A percentile compares a stretch with the other conserved stretches of the same genome.
These are phyloP conservation scores for Tilletia caries DNA, from an alignment of 1,284 basidiomycete species.

Conservation along the genomic window DNA sequence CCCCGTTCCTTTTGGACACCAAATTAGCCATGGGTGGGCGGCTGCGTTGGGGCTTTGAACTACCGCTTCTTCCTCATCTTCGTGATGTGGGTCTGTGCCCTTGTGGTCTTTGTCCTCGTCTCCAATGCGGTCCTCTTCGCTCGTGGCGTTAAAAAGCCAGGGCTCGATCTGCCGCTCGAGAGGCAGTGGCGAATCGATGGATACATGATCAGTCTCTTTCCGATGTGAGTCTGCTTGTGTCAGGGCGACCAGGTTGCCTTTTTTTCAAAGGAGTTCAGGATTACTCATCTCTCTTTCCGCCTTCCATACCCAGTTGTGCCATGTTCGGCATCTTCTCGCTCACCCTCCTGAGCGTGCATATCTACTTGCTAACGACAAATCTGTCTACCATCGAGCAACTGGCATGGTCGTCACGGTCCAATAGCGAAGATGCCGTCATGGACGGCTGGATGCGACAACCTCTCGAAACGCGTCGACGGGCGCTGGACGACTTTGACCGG, in stretches of 20 bases:
- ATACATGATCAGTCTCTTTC: constrained; percentile 66
- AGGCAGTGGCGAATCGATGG: constrained; percentile 59
- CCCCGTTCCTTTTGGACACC: too few relatives aligned
- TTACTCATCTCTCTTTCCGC: not conserved
- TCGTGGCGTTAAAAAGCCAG: constrained; percentile 37
- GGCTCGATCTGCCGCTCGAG: constrained; percentile 11
- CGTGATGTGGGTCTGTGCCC: constrained; percentile 62
- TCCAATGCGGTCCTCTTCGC: constrained; percentile 55
- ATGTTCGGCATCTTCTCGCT: constrained; percentile 70
- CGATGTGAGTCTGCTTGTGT: constrained; percentile 58
- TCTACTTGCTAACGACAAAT: constrained; percentile 64
- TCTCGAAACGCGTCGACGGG: not conserved
- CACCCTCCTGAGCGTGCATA: constrained; percentile 64
- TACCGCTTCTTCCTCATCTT: constrained; percentile 77
- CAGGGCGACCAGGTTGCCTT: too few relatives aligned
- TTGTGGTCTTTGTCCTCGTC: constrained; percentile 64
- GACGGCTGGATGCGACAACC: constrained; percentile 29
- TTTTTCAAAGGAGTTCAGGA: too few relatives aligned
- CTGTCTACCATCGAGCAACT: constrained; percentile 77
- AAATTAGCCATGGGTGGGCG: constrained; percentile 67
- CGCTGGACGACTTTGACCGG: constrained; percentile 5
- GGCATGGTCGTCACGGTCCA: constrained; percentile 61
- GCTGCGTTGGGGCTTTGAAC: constrained; percentile 76
- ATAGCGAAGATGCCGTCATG: constrained; percentile 63
- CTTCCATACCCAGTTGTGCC: constrained; percentile 56